Evolutionary conservation across 768 basidiomycete genomes (phyloP).

Genomic region (Phylloporus sp.): DNA sequence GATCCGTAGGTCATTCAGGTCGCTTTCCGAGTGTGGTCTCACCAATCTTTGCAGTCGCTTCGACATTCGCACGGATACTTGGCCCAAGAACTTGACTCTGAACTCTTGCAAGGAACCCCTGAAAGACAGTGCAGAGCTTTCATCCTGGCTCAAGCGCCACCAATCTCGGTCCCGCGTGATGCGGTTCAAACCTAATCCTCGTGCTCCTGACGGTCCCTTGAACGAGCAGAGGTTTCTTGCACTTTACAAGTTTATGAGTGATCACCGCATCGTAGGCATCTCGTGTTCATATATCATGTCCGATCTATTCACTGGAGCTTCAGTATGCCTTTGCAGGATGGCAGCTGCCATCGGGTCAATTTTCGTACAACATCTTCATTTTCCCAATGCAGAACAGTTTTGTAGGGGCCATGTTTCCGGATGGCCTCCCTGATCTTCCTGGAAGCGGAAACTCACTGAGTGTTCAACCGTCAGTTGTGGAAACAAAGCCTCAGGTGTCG

Average conservation of each 20-base stretch:
- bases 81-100: constrained; percentile 46
- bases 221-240: constrained; percentile 43
- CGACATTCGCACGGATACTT: constrained; percentile 44
- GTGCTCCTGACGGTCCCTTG: constrained; percentile 28
- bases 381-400: constrained; percentile 37
- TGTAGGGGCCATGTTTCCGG: constrained; percentile 49
- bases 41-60: constrained; percentile 36
- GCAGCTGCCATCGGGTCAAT: constrained; percentile 38
- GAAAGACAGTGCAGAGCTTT: constrained; percentile 37
- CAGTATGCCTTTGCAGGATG: constrained; percentile 54
- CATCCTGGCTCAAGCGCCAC: constrained; percentile 43
- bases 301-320: not conserved
- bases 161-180: constrained; percentile 35
- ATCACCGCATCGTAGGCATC: constrained; percentile 42
- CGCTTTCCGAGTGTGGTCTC: not conserved
- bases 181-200: constrained; percentile 34
- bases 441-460: constrained; percentile 19
- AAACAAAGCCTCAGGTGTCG: constrained; percentile 1
- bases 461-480: constrained; percentile 1
- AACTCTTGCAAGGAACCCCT: constrained; percentile 38
- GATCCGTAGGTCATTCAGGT: constrained; percentile 32
- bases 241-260: constrained; percentile 39
- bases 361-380: constrained; percentile 45
- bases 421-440: constrained; percentile 44
- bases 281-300: not conserved